These are phyloP conservation scores for Boletus coccyginus DNA, from an alignment of 768 basidiomycete genomes.

Conservation along the genomic window DNA sequence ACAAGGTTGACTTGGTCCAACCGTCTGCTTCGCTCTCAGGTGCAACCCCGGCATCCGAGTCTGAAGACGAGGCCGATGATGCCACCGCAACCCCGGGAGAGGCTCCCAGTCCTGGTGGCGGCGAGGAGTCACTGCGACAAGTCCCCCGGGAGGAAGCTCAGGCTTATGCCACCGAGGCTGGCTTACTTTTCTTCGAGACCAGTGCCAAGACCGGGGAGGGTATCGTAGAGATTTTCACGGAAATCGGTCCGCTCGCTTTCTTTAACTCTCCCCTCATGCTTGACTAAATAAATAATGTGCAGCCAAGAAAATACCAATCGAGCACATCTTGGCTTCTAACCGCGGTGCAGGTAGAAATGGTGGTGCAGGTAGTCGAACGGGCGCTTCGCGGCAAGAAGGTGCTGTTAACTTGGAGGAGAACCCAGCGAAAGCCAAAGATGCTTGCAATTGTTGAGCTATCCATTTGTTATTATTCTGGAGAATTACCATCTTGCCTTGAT, in stretches of 20 bases:
- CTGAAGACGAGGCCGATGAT: constrained; percentile 89
- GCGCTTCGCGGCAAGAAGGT: constrained; percentile 47
- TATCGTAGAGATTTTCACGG: constrained; percentile 94
- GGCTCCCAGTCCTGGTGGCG: constrained; percentile 43
- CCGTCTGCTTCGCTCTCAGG: constrained; percentile 52
- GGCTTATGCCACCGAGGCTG: constrained; percentile 94
- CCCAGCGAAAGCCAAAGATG: constrained; percentile 64
- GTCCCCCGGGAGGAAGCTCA: constrained; percentile 94
- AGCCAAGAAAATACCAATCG: constrained; percentile 90
- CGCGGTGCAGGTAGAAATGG: constrained; percentile 65
- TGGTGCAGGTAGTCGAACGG: constrained; percentile 49
- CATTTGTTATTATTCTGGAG: constrained; percentile 13
- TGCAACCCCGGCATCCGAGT: constrained; percentile 54
- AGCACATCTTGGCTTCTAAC: constrained; percentile 86
- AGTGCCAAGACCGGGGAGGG: constrained; percentile 97
- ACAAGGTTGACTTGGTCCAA: constrained; percentile 92
- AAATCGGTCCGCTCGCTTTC: constrained; percentile 70
- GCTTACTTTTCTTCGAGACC: constrained; percentile 94
- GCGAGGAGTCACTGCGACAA: constrained; percentile 78
- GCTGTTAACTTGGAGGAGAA: constrained; percentile 72
- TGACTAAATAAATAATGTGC: constrained; percentile 3
- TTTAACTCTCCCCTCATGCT: neutral
- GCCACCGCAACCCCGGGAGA: constrained; percentile 88
- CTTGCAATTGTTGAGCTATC: constrained; percentile 70
- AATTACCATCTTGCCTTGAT: constrained; percentile 20